Evolutionary conservation across 148 eudicot species (phyloP).

Genomic region (Drosera capensis): DNA sequence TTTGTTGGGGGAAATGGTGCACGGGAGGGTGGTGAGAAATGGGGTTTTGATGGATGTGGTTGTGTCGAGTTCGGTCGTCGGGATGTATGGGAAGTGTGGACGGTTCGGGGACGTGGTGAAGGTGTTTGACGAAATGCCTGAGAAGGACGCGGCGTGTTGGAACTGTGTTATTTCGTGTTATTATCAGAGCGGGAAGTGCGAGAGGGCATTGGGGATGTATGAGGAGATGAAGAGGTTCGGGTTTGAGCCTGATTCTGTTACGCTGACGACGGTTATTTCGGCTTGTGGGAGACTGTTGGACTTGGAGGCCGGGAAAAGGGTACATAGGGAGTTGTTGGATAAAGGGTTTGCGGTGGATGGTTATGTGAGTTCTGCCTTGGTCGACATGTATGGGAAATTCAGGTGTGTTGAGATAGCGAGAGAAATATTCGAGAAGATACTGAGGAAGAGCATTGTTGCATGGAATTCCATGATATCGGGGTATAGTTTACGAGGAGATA

Average conservation of each 20-base stretch:
- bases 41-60: conserved; percentile 26
- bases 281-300: conserved; percentile 24
- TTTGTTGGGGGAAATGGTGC: conserved; percentile 16
- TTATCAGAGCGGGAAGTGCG: conserved; percentile 21
- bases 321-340: conserved; percentile 17
- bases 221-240: conserved; percentile 25
- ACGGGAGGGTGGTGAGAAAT: conserved; percentile 15
- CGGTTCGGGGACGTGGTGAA: conserved; percentile 12
- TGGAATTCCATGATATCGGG: conserved; percentile 31
- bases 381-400: conserved; percentile 32
- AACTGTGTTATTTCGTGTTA: conserved; percentile 20
- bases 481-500: conserved; percentile 25
- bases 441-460: conserved; percentile 15
- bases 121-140: conserved; percentile 31
- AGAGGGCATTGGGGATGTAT: conserved; percentile 19
- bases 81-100: conserved; percentile 23
- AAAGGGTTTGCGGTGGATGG: conserved; percentile 19
- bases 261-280: conserved; percentile 22
- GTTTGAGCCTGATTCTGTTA: conserved; percentile 20
- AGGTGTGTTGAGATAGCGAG: conserved; percentile 19
- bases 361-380: conserved; percentile 22
- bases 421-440: conserved; percentile 19
- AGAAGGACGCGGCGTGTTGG: conserved; percentile 27
- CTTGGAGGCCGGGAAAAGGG: conserved; percentile 20
- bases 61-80: conserved; percentile 14